A percentile compares a stretch with the other conserved stretches of the same genome.
These are phyloP conservation scores for Citrus inodora DNA, from an alignment of 345 rosid genomes.

Conservation along the genomic window DNA sequence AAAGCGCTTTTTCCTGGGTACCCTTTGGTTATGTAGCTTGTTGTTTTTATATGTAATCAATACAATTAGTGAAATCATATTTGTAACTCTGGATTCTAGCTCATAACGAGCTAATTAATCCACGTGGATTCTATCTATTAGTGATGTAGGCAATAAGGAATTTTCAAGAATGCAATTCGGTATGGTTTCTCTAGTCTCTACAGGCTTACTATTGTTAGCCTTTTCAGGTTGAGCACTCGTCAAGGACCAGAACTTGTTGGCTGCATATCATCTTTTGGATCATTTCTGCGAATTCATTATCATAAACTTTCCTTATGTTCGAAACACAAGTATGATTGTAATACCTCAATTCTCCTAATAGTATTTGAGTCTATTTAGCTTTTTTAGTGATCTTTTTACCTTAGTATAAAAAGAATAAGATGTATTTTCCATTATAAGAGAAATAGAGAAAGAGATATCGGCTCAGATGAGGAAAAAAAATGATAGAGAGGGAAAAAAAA, in stretches of 20 bases:
- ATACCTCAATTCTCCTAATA: neutral
- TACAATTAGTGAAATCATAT: neutral
- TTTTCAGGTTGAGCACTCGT: constrained; percentile 24
- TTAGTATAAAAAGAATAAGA: no score
- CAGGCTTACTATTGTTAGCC: neutral
- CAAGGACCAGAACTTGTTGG: constrained; percentile 20
- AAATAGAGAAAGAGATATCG: no score
- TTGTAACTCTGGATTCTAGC: neutral
- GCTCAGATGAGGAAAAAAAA: no score
- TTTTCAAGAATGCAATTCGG: neutral
- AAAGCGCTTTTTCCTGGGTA: constrained; percentile 17
- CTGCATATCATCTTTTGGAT: constrained; percentile 5
- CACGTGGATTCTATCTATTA: neutral
- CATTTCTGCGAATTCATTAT: neutral
- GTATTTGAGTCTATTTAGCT: no score
- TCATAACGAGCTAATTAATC: no score
- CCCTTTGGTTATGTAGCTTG: neutral
- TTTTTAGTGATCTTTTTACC: no score
- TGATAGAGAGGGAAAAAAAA: no score
- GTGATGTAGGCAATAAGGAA: neutral
- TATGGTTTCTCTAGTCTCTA: neutral
- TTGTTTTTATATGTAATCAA: neutral
- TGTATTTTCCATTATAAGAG: no score
- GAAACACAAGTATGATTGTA: constrained; percentile 19
- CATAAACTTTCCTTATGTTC: constrained; percentile 17